Evolutionary conservation across 805 yeast species (phyloP), one percentile per base, ranked within the genome.

Genomic region (Candida dajiaensis): DNA sequence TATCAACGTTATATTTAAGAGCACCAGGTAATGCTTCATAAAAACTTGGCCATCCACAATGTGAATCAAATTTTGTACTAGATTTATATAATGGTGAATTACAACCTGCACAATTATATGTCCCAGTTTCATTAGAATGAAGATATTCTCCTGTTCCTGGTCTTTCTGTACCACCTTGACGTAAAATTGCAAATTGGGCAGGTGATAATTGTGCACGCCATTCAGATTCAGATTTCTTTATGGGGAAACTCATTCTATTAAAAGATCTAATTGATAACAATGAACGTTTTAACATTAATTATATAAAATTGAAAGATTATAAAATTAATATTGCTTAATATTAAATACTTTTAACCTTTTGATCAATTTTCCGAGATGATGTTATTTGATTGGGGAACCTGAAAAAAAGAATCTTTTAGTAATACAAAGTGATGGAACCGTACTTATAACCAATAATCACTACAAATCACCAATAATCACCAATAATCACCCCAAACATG

Each of bases 41-140:
- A 65, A 94, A 94, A 0, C 97, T 90, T 1, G 99, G 99, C 99
- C 99, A 94, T 3, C 99, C 99, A 65, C 99, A 94, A 45, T 89
- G 89, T 12, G 96, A 80, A 48, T 84, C 82, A 58, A 94, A 94
- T 65, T 94, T 92, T 4, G 96, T 77, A 28, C 74, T 70, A 25
- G 96, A 81, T 50, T 76, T 75, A 65, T 94, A 94, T 26, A 94
- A 68, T 12, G 97, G 96, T 39, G 76, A 70, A 43, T 73, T 74
- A 66, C 99, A 94, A 6, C 84, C 98, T 0, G 85, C 97, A 68
- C 99, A 94, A 40, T 70, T 68, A 65, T 89, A 94, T 2, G 77
- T 68, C 1, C 97, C 98, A 2, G 53, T 54, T 6, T 67, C 62
- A 35, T 71, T 67, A 44, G 77, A 74, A 20, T 70, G 64, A 29